Percentiles rank a stretch among this genome's conserved stretches.
Evolutionary conservation across 208 protist species (phyloP).

Genomic region (Trypanosoma grayi): DNA sequence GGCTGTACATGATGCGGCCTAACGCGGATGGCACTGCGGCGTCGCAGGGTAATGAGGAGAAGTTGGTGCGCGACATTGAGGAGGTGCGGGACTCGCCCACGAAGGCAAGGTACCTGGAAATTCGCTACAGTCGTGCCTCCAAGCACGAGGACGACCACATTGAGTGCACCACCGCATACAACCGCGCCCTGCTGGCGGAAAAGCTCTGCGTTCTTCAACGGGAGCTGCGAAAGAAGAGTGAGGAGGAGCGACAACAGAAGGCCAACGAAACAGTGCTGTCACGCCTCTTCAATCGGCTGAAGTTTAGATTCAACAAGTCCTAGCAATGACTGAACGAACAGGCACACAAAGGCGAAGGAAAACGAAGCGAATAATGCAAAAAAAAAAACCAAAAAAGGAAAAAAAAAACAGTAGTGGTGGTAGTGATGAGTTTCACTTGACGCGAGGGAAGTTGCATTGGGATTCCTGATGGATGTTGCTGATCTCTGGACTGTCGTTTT

Average conservation of each 20-base stretch:
- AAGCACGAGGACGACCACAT: conserved; percentile 74
- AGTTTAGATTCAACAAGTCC: conserved; percentile 11
- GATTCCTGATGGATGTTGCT: neutral
- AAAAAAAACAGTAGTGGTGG: neutral
- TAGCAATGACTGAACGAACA: neutral
- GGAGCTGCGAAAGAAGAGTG: conserved; percentile 66
- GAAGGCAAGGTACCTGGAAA: conserved; percentile 83
- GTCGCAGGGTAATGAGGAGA: conserved; percentile 57
- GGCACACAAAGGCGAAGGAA: neutral
- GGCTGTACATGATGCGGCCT: conserved; percentile 80
- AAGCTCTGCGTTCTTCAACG: conserved; percentile 74
- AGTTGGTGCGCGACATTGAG: conserved; percentile 73
- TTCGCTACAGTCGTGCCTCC: conserved; percentile 65
- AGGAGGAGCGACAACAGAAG: conserved; percentile 35
- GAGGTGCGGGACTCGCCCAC: conserved; percentile 60
- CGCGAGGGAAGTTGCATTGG: neutral
- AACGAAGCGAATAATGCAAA: neutral
- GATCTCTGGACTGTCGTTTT: neutral
- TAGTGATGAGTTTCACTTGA: neutral
- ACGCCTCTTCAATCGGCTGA: conserved; percentile 12
- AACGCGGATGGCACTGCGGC: conserved; percentile 30
- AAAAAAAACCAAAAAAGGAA: neutral
- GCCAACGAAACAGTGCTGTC: conserved; percentile 13
- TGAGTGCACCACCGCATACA: conserved; percentile 83
- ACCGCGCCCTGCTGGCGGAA: conserved; percentile 78